phyloP scores from a whole-genome alignment of 345 rosid genomes.

The Toxicodendron radicans region DNA sequence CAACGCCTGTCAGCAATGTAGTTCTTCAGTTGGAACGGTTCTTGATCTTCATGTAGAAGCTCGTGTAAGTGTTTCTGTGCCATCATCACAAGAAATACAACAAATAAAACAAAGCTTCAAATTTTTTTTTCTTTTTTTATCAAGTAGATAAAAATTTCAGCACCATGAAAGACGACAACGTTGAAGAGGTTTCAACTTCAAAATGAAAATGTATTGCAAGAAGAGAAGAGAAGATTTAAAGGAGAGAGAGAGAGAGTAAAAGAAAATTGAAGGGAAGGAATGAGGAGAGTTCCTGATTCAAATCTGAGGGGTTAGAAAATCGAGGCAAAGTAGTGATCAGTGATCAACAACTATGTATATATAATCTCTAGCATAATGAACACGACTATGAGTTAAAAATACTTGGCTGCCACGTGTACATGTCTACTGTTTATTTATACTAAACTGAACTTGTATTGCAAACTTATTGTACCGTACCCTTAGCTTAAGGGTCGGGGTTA shows the following conservation, averaged over 20 bases:
- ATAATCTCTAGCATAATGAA: neutral
- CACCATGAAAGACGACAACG: conserved; percentile 25
- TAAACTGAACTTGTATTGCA: too few species aligned
- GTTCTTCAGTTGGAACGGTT: conserved; percentile 70
- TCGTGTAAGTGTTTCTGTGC: conserved; percentile 63
- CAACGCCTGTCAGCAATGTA: conserved; percentile 60
- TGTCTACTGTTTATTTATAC: neutral
- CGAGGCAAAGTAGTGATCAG: conserved; percentile 35
- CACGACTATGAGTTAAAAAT: neutral
- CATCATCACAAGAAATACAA: conserved; percentile 28
- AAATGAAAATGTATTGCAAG: conserved; percentile 17
- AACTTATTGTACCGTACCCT: too few species aligned
- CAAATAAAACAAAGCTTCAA: neutral
- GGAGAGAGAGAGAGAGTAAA: conserved; percentile 26
- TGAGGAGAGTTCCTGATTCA: conserved; percentile 61
- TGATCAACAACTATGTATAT: neutral
- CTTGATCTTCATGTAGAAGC: conserved; percentile 83
- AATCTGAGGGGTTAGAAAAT: conserved; percentile 45
- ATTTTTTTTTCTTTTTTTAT: neutral
- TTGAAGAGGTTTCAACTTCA: conserved; percentile 59
- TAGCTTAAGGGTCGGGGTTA: too few species aligned
- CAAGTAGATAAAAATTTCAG: conserved; percentile 27
- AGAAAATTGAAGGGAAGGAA: conserved; percentile 27
- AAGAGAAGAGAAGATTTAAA: neutral
- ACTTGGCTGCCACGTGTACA: too few species aligned